Evolutionary conservation across 2,329 filamentous ascomycete species (phyloP).

Genomic region (Mariannaea sp.): DNA sequence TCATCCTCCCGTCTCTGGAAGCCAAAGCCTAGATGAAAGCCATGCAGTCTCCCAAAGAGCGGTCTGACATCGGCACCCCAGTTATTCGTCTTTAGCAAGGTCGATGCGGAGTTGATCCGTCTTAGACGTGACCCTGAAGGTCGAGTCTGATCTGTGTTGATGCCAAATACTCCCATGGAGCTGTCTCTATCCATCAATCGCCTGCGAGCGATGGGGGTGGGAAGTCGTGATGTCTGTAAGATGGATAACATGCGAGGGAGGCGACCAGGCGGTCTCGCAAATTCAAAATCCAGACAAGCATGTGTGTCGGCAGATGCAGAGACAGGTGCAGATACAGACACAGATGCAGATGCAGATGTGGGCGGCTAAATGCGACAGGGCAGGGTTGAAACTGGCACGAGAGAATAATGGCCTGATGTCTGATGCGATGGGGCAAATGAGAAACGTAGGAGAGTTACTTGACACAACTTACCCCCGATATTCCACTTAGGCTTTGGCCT

Average conservation of each 20-base stretch:
- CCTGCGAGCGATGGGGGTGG: slow-evolving; percentile 9
- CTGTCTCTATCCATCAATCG: slow-evolving; percentile 6
- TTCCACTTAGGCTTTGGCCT: slow-evolving; percentile 47
- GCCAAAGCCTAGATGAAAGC: slow-evolving; percentile 14
- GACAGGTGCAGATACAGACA: slow-evolving; percentile 17
- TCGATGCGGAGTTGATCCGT: slow-evolving; percentile 11
- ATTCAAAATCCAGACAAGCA: slow-evolving; percentile 5
- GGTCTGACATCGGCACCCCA: slow-evolving; percentile 13
- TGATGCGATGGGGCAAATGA: slow-evolving; percentile 13
- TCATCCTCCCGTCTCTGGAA: slow-evolving; percentile 17
- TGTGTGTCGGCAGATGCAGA: slow-evolving; percentile 12
- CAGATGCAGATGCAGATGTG: slow-evolving; percentile 13
- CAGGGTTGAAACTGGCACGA: slow-evolving; percentile 18
- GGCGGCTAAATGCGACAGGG: slow-evolving; percentile 16
- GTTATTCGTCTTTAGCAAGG: slow-evolving; percentile 6
- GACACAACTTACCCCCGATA: slow-evolving; percentile 38
- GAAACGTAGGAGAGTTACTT: slow-evolving; percentile 7
- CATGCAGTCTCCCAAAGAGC: slow-evolving; percentile 13
- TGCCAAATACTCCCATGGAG: slow-evolving; percentile 13
- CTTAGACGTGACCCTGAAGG: slow-evolving; percentile 4
- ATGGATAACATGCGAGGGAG: background rate
- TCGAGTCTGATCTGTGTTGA: slow-evolving; percentile 8
- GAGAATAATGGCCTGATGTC: slow-evolving; percentile 11
- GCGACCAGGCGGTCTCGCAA: background rate
- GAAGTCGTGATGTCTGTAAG: slow-evolving; percentile 2